Evolutionary conservation across 2,329 filamentous ascomycete species (phyloP).

Genomic region (Ceratocystis destructans): DNA sequence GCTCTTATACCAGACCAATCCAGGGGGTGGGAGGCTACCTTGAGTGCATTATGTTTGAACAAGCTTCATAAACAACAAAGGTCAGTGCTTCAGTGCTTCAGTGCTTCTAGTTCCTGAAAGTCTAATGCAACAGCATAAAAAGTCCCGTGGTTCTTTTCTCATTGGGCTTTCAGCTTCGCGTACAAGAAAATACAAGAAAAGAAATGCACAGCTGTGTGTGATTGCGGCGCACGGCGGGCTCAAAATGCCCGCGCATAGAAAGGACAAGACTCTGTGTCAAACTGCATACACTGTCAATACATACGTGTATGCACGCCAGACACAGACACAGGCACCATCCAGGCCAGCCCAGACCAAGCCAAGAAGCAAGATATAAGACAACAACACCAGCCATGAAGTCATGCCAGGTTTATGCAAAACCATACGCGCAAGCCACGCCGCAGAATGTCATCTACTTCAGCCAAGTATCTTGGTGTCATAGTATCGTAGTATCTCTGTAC

Average conservation of each 20-base stretch:
- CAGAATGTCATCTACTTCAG: not conserved
- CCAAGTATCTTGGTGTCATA: not conserved
- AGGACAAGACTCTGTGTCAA: not conserved
- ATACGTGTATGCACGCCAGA: not conserved
- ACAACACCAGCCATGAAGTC: not conserved
- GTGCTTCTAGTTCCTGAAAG: no score
- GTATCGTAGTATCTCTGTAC: not conserved
- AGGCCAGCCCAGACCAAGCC: not conserved
- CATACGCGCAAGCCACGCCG: not conserved
- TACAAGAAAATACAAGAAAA: not conserved
- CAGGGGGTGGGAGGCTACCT: not conserved
- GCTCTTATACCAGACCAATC: not conserved
- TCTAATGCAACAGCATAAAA: constrained; percentile 5
- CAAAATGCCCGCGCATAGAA: not conserved
- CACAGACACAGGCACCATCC: not conserved
- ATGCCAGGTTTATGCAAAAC: not conserved
- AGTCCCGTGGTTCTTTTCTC: not conserved
- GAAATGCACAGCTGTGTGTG: not conserved
- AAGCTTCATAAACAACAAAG: not conserved
- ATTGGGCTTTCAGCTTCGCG: not conserved
- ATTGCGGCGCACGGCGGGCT: not conserved
- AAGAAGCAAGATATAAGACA: no score
- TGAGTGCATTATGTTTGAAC: not conserved
- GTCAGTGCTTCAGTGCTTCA: not conserved
- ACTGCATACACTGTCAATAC: no score